Conservation (phyloP, 139 green algal genomes). For the Micromonas commoda region DNA sequence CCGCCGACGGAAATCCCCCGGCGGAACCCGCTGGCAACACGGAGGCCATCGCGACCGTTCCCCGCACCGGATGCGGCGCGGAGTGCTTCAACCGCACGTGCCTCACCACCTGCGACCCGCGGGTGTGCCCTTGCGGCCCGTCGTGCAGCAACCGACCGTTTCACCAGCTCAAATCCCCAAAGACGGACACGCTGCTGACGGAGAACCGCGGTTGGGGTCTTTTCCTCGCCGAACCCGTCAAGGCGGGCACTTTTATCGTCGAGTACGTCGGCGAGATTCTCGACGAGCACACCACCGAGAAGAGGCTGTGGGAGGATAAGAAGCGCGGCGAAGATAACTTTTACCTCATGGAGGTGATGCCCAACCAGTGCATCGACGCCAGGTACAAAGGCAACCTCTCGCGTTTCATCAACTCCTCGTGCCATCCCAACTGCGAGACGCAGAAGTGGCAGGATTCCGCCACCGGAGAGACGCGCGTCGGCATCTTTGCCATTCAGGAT, state of each 20-base stretch:
- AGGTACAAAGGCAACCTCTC: constrained; percentile 69
- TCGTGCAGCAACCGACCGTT: constrained; percentile 27
- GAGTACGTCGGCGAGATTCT: constrained; percentile 86
- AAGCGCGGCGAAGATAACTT: constrained; percentile 58
- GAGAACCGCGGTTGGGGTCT: constrained; percentile 33
- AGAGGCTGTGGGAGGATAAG: constrained; percentile 48
- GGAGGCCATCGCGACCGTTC: background rate
- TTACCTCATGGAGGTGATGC: constrained; percentile 96
- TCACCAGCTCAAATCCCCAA: background rate
- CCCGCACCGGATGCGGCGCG: background rate
- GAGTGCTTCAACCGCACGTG: constrained; percentile 24
- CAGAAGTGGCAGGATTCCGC: constrained; percentile 74
- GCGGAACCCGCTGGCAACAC: background rate
- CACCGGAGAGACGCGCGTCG: constrained; percentile 31
- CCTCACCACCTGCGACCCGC: constrained; percentile 10
- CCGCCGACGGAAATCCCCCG: background rate
- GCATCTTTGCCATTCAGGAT: constrained; percentile 34
- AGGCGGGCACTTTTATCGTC: constrained; percentile 78
- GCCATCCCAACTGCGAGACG: constrained; percentile 92
- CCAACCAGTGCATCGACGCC: constrained; percentile 90
- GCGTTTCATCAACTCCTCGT: constrained; percentile 93
- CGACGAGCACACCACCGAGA: constrained; percentile 60
- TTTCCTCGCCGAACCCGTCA: constrained; percentile 41
- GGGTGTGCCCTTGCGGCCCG: constrained; percentile 18
- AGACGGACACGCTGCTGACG: constrained; percentile 17